Conservation (phyloP, 2,329 filamentous ascomycete species). For the Aspergillus ustus region DNA sequence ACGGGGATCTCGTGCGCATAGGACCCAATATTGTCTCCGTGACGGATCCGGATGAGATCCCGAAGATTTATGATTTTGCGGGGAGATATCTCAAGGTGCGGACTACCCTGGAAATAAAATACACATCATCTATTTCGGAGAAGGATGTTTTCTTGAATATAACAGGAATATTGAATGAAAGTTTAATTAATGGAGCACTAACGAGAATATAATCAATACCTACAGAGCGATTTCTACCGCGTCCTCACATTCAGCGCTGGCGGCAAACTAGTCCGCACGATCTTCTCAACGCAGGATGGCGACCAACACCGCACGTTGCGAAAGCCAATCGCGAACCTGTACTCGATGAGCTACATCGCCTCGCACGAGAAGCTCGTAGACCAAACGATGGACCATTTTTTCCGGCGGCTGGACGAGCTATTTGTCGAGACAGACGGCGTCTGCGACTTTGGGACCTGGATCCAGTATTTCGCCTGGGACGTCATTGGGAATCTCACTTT, state of each 20-base stretch:
- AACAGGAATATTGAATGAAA: no score
- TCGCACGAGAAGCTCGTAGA: not conserved
- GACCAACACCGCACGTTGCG: not conserved
- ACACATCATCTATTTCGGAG: no score
- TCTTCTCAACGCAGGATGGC: not conserved
- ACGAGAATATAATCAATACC: not conserved
- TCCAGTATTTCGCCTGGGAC: not conserved
- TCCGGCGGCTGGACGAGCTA: not conserved
- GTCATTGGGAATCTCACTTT: not conserved
- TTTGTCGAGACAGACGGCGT: not conserved
- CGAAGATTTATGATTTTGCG: not conserved
- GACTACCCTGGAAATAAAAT: not conserved
- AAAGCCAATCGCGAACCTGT: not conserved
- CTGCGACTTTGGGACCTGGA: not conserved
- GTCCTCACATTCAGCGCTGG: not conserved
- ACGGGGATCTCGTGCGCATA: not conserved
- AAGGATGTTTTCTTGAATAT: no score
- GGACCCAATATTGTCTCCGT: not conserved
- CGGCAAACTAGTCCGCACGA: not conserved
- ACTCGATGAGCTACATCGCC: not conserved
- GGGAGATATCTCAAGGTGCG: not conserved
- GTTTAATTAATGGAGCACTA: not conserved
- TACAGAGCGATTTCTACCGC: not conserved
- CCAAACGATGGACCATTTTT: not conserved
- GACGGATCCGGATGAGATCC: not conserved